Base-by-base conservation (phyloP, 208 protist genomes). In the Wallacemonas sp. region DNA sequence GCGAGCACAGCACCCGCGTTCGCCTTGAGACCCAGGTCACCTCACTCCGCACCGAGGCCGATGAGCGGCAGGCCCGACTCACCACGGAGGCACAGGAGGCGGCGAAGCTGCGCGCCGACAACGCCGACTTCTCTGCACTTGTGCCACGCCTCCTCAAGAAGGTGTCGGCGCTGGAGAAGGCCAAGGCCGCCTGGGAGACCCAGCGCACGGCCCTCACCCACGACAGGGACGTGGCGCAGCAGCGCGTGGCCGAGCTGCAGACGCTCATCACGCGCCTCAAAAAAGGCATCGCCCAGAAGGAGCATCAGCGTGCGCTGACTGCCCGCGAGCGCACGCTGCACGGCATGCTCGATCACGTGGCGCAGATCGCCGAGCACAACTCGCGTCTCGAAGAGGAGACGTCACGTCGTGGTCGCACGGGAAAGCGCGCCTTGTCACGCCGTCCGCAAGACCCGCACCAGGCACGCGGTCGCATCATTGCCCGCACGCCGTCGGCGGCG, bases 101-200 rank as follows among this genome's bases (percentile, higher is more conserved):
- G 11, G 49, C 44, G 20, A 46, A 41, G 25, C n/a, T 31, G 22
- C 41, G 46, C 12, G 18, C 22, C 29, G 77, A 86, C 50, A 81
- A 84, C 33, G 67, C 39, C 5, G 74, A 86, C 14, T 86, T 82
- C 46, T 54, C 74, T 25, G 76, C 72, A 31, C 61, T 81, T 10
- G 76, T 86, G 26, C 69, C 80, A 68, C 72, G 62, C 57, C 72
- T 91, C 8, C 48, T 76, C 39, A 68, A 73, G 59, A 74, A 79
- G 57, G 61, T 86, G 16, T 68, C 71, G 28, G 49, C 57, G 25
- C 65, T 91, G 16, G 80, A 89, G 57, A 66, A 66, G 42, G 70
- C 41, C 39, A 64, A 72, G 52, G 62, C 74, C 2, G 25, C 57
- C 14, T 65, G 74, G 14, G 68, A 77, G 61, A 72, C 50, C 36